phyloP scores from a whole-genome alignment of 306 rosid species.

The Ormosia emarginata region DNA sequence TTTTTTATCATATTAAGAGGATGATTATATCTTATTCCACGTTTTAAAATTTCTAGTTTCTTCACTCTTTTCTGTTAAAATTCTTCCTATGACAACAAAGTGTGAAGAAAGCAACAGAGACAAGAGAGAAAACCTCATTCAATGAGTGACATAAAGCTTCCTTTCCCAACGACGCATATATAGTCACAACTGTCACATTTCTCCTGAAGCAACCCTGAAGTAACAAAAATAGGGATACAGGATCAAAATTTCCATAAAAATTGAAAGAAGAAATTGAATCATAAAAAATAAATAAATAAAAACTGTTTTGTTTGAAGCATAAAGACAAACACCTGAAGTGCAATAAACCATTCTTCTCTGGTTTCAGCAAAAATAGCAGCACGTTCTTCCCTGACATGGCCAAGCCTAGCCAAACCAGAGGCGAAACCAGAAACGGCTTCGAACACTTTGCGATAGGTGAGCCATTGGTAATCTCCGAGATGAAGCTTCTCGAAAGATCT shows the following conservation, averaged over 20 bases:
- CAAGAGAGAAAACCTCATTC: slow-evolving; percentile 71
- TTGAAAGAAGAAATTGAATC: neutral
- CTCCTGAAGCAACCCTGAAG: slow-evolving; percentile 87
- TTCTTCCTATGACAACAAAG: neutral
- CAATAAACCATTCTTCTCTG: slow-evolving; percentile 88
- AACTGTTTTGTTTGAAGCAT: neutral
- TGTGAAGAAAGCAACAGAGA: neutral
- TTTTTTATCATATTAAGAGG: neutral
- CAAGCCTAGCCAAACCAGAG: slow-evolving; percentile 69
- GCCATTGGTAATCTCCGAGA: slow-evolving; percentile 83
- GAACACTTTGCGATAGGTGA: slow-evolving; percentile 60
- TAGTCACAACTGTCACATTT: slow-evolving; percentile 90
- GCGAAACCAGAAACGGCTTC: slow-evolving; percentile 69
- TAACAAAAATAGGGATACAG: neutral
- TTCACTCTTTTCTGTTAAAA: neutral
- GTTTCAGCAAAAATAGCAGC: slow-evolving; percentile 91
- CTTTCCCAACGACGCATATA: slow-evolving; percentile 90
- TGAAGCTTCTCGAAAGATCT: slow-evolving; percentile 82
- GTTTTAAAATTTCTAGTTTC: neutral
- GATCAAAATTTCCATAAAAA: neutral
- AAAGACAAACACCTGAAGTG: slow-evolving; percentile 71
- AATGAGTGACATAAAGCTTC: slow-evolving; percentile 89
- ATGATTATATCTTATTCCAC: neutral
- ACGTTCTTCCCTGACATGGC: slow-evolving; percentile 69
- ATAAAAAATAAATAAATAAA: too few species aligned